phyloP scores from a whole-genome alignment of 176 grass and related monocot genomes.

The Hyparrhenia diplandra region DNA sequence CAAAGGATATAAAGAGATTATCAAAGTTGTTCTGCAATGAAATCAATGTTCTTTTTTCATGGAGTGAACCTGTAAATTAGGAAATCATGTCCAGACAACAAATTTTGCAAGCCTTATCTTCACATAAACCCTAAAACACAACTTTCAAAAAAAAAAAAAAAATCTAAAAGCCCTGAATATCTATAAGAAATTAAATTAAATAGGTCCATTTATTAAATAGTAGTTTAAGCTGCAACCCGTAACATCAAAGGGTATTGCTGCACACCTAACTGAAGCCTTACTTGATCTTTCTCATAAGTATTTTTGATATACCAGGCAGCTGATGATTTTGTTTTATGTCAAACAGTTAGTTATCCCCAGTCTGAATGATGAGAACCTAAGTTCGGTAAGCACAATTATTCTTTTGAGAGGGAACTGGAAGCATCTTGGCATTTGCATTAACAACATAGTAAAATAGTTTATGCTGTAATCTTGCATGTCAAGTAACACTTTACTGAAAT shows the following conservation, averaged over 20 bases:
- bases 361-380: conserved; percentile 9
- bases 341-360: not conserved
- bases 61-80: not conserved
- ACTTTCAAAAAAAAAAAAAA: not conserved
- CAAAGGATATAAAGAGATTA: not conserved
- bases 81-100: not conserved
- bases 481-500: conserved; percentile 6
- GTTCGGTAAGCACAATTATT: not conserved
- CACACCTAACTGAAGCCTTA: not conserved
- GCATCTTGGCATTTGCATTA: not conserved
- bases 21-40: not conserved
- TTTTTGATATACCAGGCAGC: not conserved
- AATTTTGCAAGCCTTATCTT: not conserved
- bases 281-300: not conserved
- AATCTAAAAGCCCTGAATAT: not conserved
- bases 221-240: not conserved
- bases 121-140: not conserved
- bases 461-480: not conserved
- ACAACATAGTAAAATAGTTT: not conserved
- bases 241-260: not conserved
- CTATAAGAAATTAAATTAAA: not conserved
- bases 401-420: not conserved
- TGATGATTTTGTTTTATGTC: not conserved
- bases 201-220: not conserved
- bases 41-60: not conserved